Evolutionary conservation across 2,329 filamentous ascomycete genomes (phyloP).

Genomic region (Onygena corvina): DNA sequence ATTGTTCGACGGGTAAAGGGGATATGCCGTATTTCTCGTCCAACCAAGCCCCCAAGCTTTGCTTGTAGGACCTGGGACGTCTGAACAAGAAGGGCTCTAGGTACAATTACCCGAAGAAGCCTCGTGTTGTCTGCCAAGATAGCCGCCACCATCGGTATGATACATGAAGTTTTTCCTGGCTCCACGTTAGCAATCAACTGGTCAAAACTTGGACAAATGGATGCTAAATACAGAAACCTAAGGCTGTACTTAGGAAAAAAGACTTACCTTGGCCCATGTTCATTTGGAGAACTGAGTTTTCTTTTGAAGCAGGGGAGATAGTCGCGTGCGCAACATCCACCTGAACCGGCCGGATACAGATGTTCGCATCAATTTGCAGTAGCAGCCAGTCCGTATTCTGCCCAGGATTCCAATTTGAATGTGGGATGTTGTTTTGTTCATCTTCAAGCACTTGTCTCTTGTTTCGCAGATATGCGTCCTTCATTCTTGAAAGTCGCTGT

Average conservation of each 20-base stretch:
- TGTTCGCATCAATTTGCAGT: constrained; percentile 52
- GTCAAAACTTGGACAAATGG: too few species aligned
- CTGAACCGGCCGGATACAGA: constrained; percentile 51
- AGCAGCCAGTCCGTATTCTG: constrained; percentile 52
- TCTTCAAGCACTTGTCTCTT: constrained; percentile 20
- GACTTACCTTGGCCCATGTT: constrained; percentile 52
- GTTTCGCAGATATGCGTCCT: constrained; percentile 9
- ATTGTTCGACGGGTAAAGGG: constrained; percentile 44
- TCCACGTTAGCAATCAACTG: not conserved
- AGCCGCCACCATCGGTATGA: constrained; percentile 52
- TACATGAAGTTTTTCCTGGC: constrained; percentile 51
- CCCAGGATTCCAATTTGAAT: constrained; percentile 46
- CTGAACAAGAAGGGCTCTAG: constrained; percentile 49
- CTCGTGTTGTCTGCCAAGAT: constrained; percentile 40
- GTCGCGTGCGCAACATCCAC: constrained; percentile 51
- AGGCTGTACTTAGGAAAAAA: too few species aligned
- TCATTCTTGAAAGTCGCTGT: constrained; percentile 23
- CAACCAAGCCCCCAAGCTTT: constrained; percentile 45
- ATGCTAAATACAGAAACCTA: too few species aligned
- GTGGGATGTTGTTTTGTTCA: constrained; percentile 40
- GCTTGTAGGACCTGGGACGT: constrained; percentile 46
- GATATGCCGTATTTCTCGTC: constrained; percentile 44
- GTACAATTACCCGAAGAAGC: constrained; percentile 48
- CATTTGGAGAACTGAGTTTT: constrained; percentile 52
- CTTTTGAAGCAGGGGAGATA: constrained; percentile 40